Base-by-base conservation (phyloP, 1,284 basidiomycete genomes). In the Testicularia cyperi region DNA sequence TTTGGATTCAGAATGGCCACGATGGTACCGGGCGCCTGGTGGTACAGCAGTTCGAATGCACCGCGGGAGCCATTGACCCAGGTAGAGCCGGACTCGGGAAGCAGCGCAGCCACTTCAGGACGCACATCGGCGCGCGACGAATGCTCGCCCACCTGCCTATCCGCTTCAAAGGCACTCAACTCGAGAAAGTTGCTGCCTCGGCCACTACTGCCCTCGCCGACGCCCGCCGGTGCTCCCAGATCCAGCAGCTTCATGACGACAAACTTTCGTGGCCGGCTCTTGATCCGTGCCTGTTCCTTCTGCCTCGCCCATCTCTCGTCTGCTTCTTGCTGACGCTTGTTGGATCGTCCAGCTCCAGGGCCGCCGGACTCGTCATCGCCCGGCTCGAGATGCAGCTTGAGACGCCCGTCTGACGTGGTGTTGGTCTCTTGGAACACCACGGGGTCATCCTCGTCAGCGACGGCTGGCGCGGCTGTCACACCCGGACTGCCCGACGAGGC, bases 11-110 rank as follows among this genome's bases (percentile, higher is more conserved):
- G 79, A 25, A 98, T 81, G 0, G 90, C 89, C 20, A 98, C 80
- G 3, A 97, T 88, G 34, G 89, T 86, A 1, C 94, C 94, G 56
- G 91, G 88, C 36, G 84, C 84, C 53, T 94, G 79, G 72, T 88
- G 89, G 46, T 87, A 86, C 78, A 89, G 84, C 57, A 80, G 81
- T 75, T 97, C 94, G 72, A 90, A 98, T 0, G 92, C 92, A 6
- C 94, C 92, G 2, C 85, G 83, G 57, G 89, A 92, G 1, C 94
- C 92, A 1, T 92, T 92, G 52, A 82, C 83, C 74, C 90, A 94
- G 27, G 55, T 46, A n/a, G 52, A 41, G 0, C 54, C 47, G 4
- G 44, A 12, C 7, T 42, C 27, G 4, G 43, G 16, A 6, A 63
- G 39, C 13, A 38, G 10, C 2, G 18, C 32, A n/a, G 54, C 27